These are phyloP conservation scores for Pachyrhizus erosus DNA, from an alignment of 306 rosid species.

Conservation along the genomic window DNA sequence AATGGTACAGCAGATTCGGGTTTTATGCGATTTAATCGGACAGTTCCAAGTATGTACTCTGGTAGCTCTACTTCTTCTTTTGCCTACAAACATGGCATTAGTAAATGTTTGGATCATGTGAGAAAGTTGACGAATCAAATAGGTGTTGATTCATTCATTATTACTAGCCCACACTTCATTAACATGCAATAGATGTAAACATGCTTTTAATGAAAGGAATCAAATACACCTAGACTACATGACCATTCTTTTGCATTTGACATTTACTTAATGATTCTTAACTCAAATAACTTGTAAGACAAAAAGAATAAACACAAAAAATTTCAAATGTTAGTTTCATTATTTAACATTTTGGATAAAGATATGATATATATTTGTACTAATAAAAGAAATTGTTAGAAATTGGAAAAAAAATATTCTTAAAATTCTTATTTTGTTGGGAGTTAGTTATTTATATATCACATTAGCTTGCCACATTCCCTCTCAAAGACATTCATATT, in stretches of 20 bases:
- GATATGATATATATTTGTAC: not conserved
- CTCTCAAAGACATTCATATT: slow-evolving; percentile 1
- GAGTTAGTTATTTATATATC: not conserved
- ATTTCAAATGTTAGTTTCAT: not conserved
- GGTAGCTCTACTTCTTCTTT: slow-evolving; percentile 83
- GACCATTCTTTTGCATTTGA: not conserved
- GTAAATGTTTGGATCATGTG: slow-evolving; percentile 10
- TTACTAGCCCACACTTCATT: slow-evolving; percentile 3
- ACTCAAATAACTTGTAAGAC: not conserved
- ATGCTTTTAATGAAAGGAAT: not conserved
- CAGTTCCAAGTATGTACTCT: slow-evolving; percentile 90
- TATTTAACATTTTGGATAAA: not conserved
- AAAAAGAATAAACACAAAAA: not conserved
- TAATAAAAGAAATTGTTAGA: not conserved
- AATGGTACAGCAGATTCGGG: slow-evolving; percentile 69
- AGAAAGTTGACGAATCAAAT: not conserved
- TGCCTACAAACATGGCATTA: slow-evolving; percentile 59
- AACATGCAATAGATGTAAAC: not conserved
- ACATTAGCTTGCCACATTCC: not conserved
- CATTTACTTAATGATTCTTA: not conserved
- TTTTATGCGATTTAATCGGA: slow-evolving; percentile 73
- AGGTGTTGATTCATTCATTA: not conserved
- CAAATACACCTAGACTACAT: not conserved
- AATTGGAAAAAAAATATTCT: not conserved
- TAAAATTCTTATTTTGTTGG: not conserved